Base-by-base conservation (phyloP, 2,329 filamentous ascomycete species). In the Colletotrichum scovillei region DNA sequence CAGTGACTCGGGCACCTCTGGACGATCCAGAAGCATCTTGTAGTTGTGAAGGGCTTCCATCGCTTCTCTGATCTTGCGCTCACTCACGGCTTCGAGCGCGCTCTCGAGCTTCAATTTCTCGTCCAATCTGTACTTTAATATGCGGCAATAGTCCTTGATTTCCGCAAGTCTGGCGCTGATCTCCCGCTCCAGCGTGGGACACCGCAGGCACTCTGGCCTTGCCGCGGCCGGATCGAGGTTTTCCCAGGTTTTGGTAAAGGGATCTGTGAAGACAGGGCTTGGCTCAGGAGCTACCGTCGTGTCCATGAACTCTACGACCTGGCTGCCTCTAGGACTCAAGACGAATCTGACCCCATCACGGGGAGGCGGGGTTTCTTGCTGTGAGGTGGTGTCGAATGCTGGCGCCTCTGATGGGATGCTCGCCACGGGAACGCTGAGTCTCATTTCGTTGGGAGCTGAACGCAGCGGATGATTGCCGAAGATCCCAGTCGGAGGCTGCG, bases 41-140 rank as follows among this genome's bases (percentile, higher is more conserved):
- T 73, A 73, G 55, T 14, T 42, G 32, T 71, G 26, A 49, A 72
- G 49, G 22, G 58, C 32, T n/a, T 52, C 38, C 22, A 73, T 14
- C 19, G 71, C 67, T 19, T 35, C 11, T 22, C 64, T 38, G 42
- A 66, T 46, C 9, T 71, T 42, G 35, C 24, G 30, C 14, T 60
- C 32, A 4, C 14, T 3, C 26, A 66, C 16, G 7, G 24, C 38
- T 14, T 38, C 38, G n/a, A 72, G 32, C 12, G 56, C 35, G 8
- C 5, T 22, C 32, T 56, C 24, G n/a, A 65, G 63, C 16, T 35
- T 32, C 5, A 60, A 24, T 3, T 19, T 14, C 22, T 46, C 35
- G 5, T 28, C 24, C 32, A 52, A 30, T 35, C 30, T 53, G 46
- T 35, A 9, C n/a, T 14, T 16, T 19, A n/a, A 19, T 14, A 56